Conservation (phyloP, 495 filamentous ascomycete species). For the Talaromyces nanjingensis region DNA sequence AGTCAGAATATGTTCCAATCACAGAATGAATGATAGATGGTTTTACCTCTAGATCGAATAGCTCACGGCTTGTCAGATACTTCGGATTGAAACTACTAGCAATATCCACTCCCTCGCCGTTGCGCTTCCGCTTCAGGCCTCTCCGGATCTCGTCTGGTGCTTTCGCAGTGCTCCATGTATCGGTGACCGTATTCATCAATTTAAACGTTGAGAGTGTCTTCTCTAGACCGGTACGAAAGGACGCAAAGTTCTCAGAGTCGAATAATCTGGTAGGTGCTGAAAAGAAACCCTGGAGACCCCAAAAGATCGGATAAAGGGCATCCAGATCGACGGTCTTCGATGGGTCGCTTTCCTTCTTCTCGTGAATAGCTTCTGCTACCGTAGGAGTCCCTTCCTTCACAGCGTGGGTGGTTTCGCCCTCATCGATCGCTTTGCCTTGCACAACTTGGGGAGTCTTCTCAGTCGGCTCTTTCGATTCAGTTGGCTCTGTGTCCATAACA, state of each 20-base stretch:
- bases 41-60: slow-evolving; percentile 86
- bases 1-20: not conserved
- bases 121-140: slow-evolving; percentile 67
- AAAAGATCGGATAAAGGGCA: slow-evolving; percentile 84
- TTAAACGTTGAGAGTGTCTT: slow-evolving; percentile 74
- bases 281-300: slow-evolving; percentile 85
- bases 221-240: slow-evolving; percentile 74
- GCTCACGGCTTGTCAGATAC: slow-evolving; percentile 87
- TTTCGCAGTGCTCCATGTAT: slow-evolving; percentile 39
- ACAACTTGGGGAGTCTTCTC: slow-evolving; percentile 17
- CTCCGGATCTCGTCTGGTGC: slow-evolving; percentile 52
- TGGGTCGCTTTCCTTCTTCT: slow-evolving; percentile 38
- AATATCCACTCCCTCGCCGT: slow-evolving; percentile 51
- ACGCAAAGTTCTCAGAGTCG: slow-evolving; percentile 55
- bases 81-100: slow-evolving; percentile 88
- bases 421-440: slow-evolving; percentile 13
- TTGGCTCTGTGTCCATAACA: slow-evolving; percentile 52
- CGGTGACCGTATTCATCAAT: slow-evolving; percentile 64
- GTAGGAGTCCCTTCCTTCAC: slow-evolving; percentile 15
- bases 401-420: slow-evolving; percentile 17
- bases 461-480: slow-evolving; percentile 42
- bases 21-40: not conserved
- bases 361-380: slow-evolving; percentile 33
- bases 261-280: slow-evolving; percentile 84
- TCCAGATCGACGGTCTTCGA: slow-evolving; percentile 51